Base-by-base conservation (phyloP, 495 filamentous ascomycete species). In the Gamarada debralockiae region DNA sequence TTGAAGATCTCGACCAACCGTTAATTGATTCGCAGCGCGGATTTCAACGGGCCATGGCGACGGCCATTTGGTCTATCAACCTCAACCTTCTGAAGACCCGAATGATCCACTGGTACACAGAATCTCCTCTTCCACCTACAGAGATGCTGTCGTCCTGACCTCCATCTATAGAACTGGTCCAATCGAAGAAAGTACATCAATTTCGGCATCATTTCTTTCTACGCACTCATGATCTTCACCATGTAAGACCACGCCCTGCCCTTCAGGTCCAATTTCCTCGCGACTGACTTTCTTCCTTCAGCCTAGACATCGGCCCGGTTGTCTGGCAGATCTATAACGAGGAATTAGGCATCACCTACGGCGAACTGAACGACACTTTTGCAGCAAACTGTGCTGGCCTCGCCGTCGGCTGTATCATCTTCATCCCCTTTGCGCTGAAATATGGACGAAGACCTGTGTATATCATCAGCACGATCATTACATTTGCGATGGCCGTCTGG, bases 71-170 rank as follows among this genome's bases (percentile, higher is more conserved):
- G 68, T 84, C 20, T 56, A 83, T 24, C 70, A 83, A 36, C 82
- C 82, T 0, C 65, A 71, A 2, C 82, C 81, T 2, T 81, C 77
- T 0, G 62, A 66, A 34, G 78, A 85, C 49, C 80, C 79, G 4
- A 76, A 82, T 51, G 81, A 84, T 55, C 82, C 80, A 7, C 62
- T 84, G 37, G 48, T 51, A 23, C 21, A 21, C 22, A 10, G 12
- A 49, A 18, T 6, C 41, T 14, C 9, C 5, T 31, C 24, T 22
- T 17, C 21, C 29, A 29, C 3, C 15, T 29, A 22, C 34, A n/a
- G 17, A 29, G 10, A 10, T 29, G 10, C 27, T 29, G 8, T 23
- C 22, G 27, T 20, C 2, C 12, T 29, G 6, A 20, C 24, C 14
- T 17, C 10, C 25, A 3, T 23, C n/a, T 4, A 5, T 25, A 55